Percentiles rank a stretch among this genome's conserved stretches.
These are phyloP conservation scores for Venturia nashicola DNA, from an alignment of 2,329 filamentous ascomycete species.

Conservation along the genomic window DNA sequence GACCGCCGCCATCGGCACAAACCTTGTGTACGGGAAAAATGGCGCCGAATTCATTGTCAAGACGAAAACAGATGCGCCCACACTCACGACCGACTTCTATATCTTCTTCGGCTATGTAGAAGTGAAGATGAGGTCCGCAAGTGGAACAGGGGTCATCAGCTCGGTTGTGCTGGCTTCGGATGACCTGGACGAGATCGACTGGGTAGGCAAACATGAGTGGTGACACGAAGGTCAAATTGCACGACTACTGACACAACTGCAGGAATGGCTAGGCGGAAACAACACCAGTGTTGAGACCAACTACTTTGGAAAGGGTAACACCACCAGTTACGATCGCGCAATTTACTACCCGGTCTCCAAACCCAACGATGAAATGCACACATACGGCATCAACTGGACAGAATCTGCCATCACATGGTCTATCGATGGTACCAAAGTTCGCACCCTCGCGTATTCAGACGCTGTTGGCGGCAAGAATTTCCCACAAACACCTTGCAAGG, in stretches of 20 bases:
- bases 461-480: constrained; percentile 47
- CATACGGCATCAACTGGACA: constrained; percentile 51
- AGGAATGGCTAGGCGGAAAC: constrained; percentile 30
- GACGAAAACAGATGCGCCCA: not conserved
- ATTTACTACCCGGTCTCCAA: constrained; percentile 19
- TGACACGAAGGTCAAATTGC: not conserved
- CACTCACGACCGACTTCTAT: not conserved
- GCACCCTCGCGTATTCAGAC: constrained; percentile 47
- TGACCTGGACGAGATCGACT: constrained; percentile 9
- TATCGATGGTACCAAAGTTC: constrained; percentile 49
- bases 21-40: constrained; percentile 29
- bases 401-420: constrained; percentile 50
- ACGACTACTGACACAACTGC: not conserved
- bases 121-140: constrained; percentile 6
- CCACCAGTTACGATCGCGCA: constrained; percentile 37
- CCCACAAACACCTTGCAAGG: constrained; percentile 65
- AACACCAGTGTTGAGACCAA: constrained; percentile 33
- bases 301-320: constrained; percentile 44
- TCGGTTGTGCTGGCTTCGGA: constrained; percentile 4
- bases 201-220: not conserved
- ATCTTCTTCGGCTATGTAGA: constrained; percentile 5
- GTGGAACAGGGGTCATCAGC: constrained; percentile 4
- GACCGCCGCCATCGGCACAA: constrained; percentile 15
- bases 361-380: constrained; percentile 26
- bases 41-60: constrained; percentile 37